Evolutionary conservation across 139 green algal species (phyloP), one percentile per base, ranked within the genome.

Genomic region (Picochlorum sp.): DNA sequence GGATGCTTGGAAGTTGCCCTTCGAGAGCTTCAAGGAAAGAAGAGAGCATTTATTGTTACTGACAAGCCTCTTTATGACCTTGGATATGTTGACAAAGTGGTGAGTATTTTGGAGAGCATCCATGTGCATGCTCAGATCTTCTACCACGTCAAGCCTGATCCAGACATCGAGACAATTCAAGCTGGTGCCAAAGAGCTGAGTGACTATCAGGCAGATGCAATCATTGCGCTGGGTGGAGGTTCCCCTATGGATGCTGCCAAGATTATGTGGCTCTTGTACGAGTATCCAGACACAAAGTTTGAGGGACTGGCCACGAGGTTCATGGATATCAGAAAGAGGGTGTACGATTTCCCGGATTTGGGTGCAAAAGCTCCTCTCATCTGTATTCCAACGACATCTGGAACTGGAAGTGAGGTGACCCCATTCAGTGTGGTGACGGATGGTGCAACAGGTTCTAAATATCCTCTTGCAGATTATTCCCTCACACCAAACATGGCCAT

Each of bases 271-370:
- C 72, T 90, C 2, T 81, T 90, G 79, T 88, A 89, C 46, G 82
- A 89, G 76, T 56, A 71, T 26, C 83, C 83, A 2, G 76, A 86
- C 18, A 80, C 80, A 37, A 74, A 81, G 64, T 86, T 89, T 52
- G 74, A 89, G 58, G 69, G 74, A 44, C 62, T 89, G 41, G 66
- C 83, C n/a, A 75, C 82, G 51, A 70, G 83, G 46, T 89, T 89
- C 83, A 90, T 89, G 73, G 83, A 89, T 63, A 89, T 89, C 58
- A 77, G 83, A 56, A 88, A 85, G 74, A 72, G 81, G 15, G 76
- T 87, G 49, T 85, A 87, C 32, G 72, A 74, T 37, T 58, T 62
- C 47, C 47, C 47, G 6, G 11, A 54, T 54, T 21, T 54, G 16
- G 47, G 44, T 49, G 68, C 58, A 54, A 72, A 54, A 69, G 66